These are phyloP conservation scores for Trichoderma koningii DNA, from an alignment of 2,329 filamentous ascomycete genomes.

Conservation along the genomic window DNA sequence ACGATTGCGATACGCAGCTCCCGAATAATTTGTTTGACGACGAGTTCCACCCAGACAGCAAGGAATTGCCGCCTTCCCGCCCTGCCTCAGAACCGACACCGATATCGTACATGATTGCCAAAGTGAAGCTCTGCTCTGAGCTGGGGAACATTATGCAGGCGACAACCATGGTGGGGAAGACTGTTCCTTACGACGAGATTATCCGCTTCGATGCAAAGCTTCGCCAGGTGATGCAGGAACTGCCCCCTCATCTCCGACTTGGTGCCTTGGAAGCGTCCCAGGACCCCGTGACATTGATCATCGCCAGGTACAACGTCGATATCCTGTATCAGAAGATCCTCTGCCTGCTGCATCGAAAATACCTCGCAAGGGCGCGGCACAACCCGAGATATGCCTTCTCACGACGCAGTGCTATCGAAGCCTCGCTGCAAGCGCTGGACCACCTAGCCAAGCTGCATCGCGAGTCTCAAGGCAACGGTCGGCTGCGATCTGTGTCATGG, in stretches of 20 bases:
- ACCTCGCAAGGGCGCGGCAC: conserved; percentile 73
- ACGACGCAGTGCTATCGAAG: conserved; percentile 79
- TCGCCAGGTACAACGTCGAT: conserved; percentile 82
- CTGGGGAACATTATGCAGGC: conserved; percentile 72
- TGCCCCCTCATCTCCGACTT: conserved; percentile 79
- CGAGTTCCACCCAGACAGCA: conserved; percentile 71
- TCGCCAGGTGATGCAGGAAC: conserved; percentile 62
- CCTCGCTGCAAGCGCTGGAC: conserved; percentile 76
- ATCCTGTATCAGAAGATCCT: conserved; percentile 86
- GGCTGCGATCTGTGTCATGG: conserved; percentile 73
- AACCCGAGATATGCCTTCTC: conserved; percentile 84
- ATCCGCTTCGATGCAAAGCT: conserved; percentile 63
- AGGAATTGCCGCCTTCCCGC: conserved; percentile 66
- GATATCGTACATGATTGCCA: conserved; percentile 76
- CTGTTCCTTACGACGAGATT: conserved; percentile 64
- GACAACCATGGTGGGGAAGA: conserved; percentile 57
- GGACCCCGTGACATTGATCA: conserved; percentile 81
- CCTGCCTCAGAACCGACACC: conserved; percentile 72
- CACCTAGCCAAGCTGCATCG: conserved; percentile 75
- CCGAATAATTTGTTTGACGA: conserved; percentile 81
- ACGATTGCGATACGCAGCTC: conserved; percentile 73
- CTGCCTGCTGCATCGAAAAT: conserved; percentile 86
- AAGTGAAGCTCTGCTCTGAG: conserved; percentile 66
- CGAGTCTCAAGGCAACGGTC: conserved; percentile 72
- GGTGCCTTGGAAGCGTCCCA: conserved; percentile 72